A percentile compares a stretch with the other conserved stretches of the same genome.
phyloP scores from a whole-genome alignment of 805 yeast species.

The Zygosaccharomyces rouxii region DNA sequence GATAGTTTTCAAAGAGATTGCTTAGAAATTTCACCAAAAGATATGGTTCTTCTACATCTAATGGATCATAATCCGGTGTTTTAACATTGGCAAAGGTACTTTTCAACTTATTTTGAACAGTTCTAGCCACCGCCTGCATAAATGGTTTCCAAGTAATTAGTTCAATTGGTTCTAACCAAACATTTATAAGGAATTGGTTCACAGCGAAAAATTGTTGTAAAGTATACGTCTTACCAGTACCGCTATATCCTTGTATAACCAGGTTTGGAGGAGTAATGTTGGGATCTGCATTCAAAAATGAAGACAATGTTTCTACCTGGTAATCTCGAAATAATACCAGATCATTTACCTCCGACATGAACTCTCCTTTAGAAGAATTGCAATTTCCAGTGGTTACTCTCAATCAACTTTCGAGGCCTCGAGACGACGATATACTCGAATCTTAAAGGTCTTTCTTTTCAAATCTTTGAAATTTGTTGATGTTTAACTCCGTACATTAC shows the following conservation, averaged over 20 bases:
- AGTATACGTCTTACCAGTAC: slow-evolving; percentile 32
- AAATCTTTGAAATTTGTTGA: neutral
- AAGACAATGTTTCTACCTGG: slow-evolving; percentile 21
- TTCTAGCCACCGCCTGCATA: slow-evolving; percentile 29
- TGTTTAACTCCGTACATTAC: neutral
- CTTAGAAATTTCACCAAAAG: slow-evolving; percentile 25
- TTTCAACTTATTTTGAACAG: slow-evolving; percentile 20
- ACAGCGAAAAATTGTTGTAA: slow-evolving; percentile 18
- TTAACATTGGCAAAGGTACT: slow-evolving; percentile 13
- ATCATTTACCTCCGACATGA: slow-evolving; percentile 8
- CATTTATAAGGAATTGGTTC: slow-evolving; percentile 15
- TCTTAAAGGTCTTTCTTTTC: neutral
- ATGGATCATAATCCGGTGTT: slow-evolving; percentile 22
- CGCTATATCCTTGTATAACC: slow-evolving; percentile 28
- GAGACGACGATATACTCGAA: neutral
- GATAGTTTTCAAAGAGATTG: slow-evolving; percentile 14
- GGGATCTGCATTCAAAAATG: slow-evolving; percentile 23
- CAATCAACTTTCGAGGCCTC: neutral
- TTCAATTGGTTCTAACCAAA: slow-evolving; percentile 29
- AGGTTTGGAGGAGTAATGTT: slow-evolving; percentile 24
- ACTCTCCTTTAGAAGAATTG: neutral
- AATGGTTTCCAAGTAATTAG: slow-evolving; percentile 34
- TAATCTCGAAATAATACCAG: slow-evolving; percentile 24
- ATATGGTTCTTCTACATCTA: slow-evolving; percentile 31
- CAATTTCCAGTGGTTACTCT: neutral